These are phyloP conservation scores for Mallotus japonicus DNA, from an alignment of 441 rosid species.

Conservation along the genomic window DNA sequence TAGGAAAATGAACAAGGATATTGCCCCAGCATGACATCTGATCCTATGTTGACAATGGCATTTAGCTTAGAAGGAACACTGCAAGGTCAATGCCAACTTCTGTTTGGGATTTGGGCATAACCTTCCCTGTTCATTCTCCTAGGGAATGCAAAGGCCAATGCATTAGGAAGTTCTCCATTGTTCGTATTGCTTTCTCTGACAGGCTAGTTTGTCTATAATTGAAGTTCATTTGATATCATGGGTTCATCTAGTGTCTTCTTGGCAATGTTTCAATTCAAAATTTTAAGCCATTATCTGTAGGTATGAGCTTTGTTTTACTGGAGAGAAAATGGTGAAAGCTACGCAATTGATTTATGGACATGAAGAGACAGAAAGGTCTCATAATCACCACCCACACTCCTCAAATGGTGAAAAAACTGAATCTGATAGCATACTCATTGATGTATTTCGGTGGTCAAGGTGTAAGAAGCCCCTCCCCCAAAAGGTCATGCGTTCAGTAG, in stretches of 20 bases:
- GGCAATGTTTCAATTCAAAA: conserved; percentile 4
- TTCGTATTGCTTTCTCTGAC: not conserved
- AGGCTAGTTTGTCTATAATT: not conserved
- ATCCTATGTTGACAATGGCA: not conserved
- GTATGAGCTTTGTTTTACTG: conserved; percentile 87
- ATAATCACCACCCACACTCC: conserved; percentile 52
- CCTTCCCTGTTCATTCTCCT: not conserved
- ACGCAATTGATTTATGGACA: conserved; percentile 41
- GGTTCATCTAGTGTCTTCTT: not conserved
- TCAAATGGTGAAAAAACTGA: conserved; percentile 75
- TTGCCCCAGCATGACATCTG: not conserved
- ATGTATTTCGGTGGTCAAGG: conserved; percentile 89
- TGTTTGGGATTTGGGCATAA: not conserved
- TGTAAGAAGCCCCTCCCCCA: conserved; percentile 93
- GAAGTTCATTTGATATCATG: not conserved
- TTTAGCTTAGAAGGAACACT: not conserved
- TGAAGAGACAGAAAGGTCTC: conserved; percentile 67
- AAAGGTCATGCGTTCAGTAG: conserved; percentile 78
- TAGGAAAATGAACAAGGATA: not conserved
- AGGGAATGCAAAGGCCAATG: not conserved
- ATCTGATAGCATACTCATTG: conserved; percentile 53
- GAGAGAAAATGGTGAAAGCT: conserved; percentile 81
- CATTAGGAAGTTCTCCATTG: not conserved
- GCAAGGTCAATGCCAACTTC: not conserved
- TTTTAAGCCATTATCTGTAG: conserved; percentile 30